Evolutionary conservation across 169 alveolate species (phyloP).

Genomic region (Haemoproteus tartakovskyi): DNA sequence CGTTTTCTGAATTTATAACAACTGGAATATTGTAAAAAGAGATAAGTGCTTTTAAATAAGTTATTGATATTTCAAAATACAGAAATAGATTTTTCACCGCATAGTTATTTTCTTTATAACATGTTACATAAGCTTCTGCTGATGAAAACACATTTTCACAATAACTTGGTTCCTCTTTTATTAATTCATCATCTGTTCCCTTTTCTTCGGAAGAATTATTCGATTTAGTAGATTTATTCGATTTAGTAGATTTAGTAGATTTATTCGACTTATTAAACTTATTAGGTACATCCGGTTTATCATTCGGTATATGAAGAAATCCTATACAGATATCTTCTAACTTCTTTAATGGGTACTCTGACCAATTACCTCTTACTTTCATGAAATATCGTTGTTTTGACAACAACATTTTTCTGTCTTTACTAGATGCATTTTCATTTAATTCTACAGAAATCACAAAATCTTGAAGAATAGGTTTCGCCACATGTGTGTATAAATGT

Average conservation of each 20-base stretch:
- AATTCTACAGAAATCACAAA: constrained; percentile 12
- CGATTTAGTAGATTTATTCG: too few relatives aligned
- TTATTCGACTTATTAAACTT: too few relatives aligned
- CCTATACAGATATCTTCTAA: constrained; percentile 27
- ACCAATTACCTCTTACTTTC: constrained; percentile 57
- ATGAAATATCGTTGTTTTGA: constrained; percentile 24
- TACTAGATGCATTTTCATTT: constrained; percentile 6
- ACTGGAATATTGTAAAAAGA: constrained; percentile 30
- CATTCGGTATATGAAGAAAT: constrained; percentile 8
- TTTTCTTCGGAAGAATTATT: too few relatives aligned
- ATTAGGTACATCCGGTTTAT: too few relatives aligned
- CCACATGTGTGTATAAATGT: constrained; percentile 34
- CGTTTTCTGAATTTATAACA: constrained; percentile 19
- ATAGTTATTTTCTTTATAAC: constrained; percentile 52
- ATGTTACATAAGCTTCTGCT: neutral
- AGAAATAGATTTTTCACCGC: constrained; percentile 30
- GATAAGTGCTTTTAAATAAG: constrained; percentile 18
- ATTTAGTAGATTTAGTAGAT: too few relatives aligned
- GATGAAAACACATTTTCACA: constrained; percentile 9
- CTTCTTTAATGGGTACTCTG: constrained; percentile 32
- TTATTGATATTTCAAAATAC: constrained; percentile 35
- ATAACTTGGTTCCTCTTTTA: constrained; percentile 3
- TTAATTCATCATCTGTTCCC: neutral
- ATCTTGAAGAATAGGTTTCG: constrained; percentile 26
- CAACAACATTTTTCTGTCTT: constrained; percentile 7